phyloP scores from a whole-genome alignment of 257 asterid genomes.

The Gynochthodes officinalis region DNA sequence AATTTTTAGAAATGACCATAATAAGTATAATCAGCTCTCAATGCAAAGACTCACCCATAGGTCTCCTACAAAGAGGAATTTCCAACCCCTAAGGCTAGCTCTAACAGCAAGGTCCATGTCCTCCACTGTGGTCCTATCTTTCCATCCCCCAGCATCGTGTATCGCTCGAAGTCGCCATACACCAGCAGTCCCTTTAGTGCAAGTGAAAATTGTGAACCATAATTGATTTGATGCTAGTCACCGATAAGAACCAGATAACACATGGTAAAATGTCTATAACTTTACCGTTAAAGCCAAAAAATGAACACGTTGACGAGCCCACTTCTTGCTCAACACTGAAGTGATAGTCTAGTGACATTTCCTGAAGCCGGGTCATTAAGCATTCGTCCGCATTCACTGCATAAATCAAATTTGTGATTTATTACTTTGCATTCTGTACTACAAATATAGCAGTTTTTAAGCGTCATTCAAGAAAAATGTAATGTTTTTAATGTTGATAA shows the following conservation, averaged over 20 bases:
- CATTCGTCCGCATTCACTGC: conserved; percentile 76
- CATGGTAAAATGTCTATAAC: conserved; percentile 4
- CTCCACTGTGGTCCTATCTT: conserved; percentile 77
- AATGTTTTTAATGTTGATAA: background rate
- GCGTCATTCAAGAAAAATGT: background rate
- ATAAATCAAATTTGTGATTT: conserved; percentile 15
- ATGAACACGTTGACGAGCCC: conserved; percentile 70
- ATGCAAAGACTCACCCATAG: conserved; percentile 41
- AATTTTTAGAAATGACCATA: conserved; percentile 15
- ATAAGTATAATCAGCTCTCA: conserved; percentile 9
- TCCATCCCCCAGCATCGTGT: conserved; percentile 80
- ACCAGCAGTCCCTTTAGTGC: conserved; percentile 62
- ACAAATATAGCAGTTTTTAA: background rate
- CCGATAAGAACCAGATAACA: background rate
- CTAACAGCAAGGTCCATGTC: conserved; percentile 88
- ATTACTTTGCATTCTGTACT: background rate
- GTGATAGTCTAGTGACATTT: conserved; percentile 71
- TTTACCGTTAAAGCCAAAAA: conserved; percentile 69
- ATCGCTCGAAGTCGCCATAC: conserved; percentile 68
- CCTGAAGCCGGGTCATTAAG: conserved; percentile 72
- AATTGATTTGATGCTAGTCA: conserved; percentile 8
- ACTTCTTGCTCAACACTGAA: conserved; percentile 77
- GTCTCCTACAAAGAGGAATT: conserved; percentile 63
- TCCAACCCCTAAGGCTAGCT: conserved; percentile 80
- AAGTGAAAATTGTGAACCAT: conserved; percentile 11